Percentiles rank a stretch among this genome's conserved stretches.
Evolutionary conservation across 495 filamentous ascomycete genomes (phyloP).

Genomic region (Collariella sp.): DNA sequence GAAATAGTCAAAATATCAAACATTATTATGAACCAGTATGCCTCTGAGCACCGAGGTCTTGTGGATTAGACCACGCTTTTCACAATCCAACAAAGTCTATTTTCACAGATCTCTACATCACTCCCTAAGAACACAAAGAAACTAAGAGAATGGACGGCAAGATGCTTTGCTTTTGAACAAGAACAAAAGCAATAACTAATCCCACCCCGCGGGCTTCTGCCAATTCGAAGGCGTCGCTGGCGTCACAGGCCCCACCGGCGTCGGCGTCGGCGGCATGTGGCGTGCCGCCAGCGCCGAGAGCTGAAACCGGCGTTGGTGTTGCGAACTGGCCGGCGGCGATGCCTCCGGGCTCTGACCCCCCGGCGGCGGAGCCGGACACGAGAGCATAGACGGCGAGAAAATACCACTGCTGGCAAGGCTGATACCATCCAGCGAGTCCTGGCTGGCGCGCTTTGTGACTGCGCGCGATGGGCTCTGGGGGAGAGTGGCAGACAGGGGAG

Average conservation of each 20-base stretch:
- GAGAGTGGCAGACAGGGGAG: conserved; percentile 13
- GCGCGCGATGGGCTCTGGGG: conserved; percentile 14
- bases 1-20: no score
- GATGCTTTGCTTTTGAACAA: no score
- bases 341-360: conserved; percentile 1
- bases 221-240: conserved; percentile 13
- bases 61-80: no score
- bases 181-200: background rate
- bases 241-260: background rate
- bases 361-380: conserved; percentile 24
- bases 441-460: conserved; percentile 10
- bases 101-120: no score
- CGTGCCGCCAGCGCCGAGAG: background rate
- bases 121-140: no score
- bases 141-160: no score
- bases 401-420: conserved; percentile 25
- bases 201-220: conserved; percentile 11
- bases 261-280: background rate
- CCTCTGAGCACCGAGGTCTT: no score
- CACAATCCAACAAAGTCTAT: no score
- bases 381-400: conserved; percentile 20
- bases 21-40: no score
- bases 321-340: conserved; percentile 14
- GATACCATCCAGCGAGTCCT: conserved; percentile 14
- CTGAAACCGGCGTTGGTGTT: background rate